Evolutionary conservation across 257 asterid genomes (phyloP).

Genomic region (Solanum virginianum): DNA sequence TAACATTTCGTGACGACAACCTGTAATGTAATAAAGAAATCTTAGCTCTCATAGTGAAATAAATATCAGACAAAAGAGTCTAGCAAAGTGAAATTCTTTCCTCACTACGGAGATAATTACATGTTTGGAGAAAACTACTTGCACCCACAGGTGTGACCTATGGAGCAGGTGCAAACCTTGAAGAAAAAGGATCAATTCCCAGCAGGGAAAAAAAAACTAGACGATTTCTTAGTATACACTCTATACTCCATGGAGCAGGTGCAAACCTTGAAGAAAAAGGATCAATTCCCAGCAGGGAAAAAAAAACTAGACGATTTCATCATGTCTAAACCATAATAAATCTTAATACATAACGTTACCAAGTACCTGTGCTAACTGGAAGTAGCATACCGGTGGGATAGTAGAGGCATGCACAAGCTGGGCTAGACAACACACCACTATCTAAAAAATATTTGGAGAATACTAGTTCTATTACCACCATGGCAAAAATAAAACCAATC

Average conservation of each 20-base stretch:
- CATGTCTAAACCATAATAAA: not conserved
- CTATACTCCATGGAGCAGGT: too few relatives aligned
- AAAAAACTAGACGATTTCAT: not conserved
- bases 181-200: not conserved
- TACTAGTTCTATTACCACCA: not conserved
- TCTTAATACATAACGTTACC: not conserved
- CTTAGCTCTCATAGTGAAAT: not conserved
- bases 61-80: not conserved
- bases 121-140: not conserved
- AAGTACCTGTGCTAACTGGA: not conserved
- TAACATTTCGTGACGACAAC: constrained; percentile 92
- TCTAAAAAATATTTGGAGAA: not conserved
- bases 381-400: not conserved
- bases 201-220: not conserved
- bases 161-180: not conserved
- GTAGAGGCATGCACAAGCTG: not conserved
- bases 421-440: not conserved
- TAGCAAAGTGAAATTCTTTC: not conserved
- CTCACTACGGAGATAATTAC: not conserved
- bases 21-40: constrained; percentile 26
- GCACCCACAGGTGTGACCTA: not conserved
- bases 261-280: not conserved
- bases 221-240: too few relatives aligned
- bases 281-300: not conserved
- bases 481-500: not conserved